A percentile compares a stretch with the other conserved stretches of the same genome.
Conservation (phyloP, 148 eudicot species). For the Dianthus caryophyllus region DNA sequence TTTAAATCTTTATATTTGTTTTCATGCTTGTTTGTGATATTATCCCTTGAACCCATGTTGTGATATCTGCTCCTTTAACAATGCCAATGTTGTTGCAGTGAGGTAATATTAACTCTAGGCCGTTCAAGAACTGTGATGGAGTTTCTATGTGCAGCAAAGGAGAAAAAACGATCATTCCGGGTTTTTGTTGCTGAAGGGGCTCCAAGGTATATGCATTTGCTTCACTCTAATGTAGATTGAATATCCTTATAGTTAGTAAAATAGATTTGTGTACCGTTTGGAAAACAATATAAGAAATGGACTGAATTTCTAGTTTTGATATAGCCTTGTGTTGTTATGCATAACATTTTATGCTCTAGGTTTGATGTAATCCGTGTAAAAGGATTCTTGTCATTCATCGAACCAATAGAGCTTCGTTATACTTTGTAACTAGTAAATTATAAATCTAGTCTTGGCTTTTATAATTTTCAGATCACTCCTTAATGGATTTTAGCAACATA, state of each 20-base stretch:
- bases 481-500: background rate
- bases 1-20: conserved; percentile 10
- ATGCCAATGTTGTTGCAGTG: conserved; percentile 49
- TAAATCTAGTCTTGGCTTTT: background rate
- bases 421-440: background rate
- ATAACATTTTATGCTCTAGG: background rate
- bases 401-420: background rate
- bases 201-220: conserved; percentile 55
- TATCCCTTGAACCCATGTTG: conserved; percentile 11
- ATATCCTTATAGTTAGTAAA: background rate
- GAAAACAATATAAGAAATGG: background rate
- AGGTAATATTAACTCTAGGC: conserved; percentile 94
- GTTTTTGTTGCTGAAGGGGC: conserved; percentile 99
- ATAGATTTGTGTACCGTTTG: background rate
- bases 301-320: background rate
- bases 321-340: background rate
- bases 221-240: background rate
- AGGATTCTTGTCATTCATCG: background rate
- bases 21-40: conserved; percentile 14
- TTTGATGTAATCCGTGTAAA: background rate
- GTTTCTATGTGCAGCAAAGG: conserved; percentile 96
- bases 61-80: conserved; percentile 19
- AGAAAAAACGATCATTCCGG: conserved; percentile 88
- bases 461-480: background rate
- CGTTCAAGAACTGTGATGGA: conserved; percentile 91